These are phyloP conservation scores for Ustilago cynodontis DNA, from an alignment of 1,284 basidiomycete genomes.

Conservation along the genomic window DNA sequence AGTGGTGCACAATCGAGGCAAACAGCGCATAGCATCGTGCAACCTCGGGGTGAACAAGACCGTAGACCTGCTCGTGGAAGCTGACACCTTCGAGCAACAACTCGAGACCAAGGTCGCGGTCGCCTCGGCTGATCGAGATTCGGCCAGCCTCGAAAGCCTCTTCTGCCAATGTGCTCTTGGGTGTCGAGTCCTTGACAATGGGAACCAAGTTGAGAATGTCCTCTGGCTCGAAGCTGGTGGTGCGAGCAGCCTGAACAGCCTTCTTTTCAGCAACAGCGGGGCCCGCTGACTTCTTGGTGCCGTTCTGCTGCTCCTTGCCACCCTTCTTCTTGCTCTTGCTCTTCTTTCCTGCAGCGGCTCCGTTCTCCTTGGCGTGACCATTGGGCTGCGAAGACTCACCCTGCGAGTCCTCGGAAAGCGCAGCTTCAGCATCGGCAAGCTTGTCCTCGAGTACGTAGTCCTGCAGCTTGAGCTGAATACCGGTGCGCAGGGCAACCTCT, in stretches of 20 bases:
- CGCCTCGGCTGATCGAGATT: conserved; percentile 73
- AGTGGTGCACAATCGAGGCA: conserved; percentile 72
- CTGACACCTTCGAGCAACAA: conserved; percentile 74
- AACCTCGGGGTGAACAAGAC: conserved; percentile 75
- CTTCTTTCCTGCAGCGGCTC: conserved; percentile 28
- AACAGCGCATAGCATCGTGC: conserved; percentile 74
- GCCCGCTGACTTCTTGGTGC: conserved; percentile 43
- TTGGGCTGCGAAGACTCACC: conserved; percentile 68
- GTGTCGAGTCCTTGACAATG: conserved; percentile 73
- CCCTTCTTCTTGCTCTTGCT: conserved; percentile 53
- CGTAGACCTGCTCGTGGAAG: conserved; percentile 75
- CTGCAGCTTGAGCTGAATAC: conserved; percentile 74
- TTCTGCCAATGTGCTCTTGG: conserved; percentile 73
- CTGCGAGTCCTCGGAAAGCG: conserved; percentile 51
- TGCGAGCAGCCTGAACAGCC: conserved; percentile 51
- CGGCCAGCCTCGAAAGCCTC: conserved; percentile 74
- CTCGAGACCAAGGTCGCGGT: conserved; percentile 73
- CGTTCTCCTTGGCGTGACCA: conserved; percentile 25
- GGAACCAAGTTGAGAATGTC: conserved; percentile 74
- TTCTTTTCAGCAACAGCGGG: conserved; percentile 22
- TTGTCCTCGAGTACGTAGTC: conserved; percentile 72
- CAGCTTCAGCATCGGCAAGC: conserved; percentile 25
- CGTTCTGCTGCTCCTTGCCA: conserved; percentile 39
- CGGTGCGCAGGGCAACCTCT: conserved; percentile 73
- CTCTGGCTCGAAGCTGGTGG: conserved; percentile 72